These are phyloP conservation scores for Corylus heterophylla DNA, from an alignment of 306 rosid species.

Conservation along the genomic window DNA sequence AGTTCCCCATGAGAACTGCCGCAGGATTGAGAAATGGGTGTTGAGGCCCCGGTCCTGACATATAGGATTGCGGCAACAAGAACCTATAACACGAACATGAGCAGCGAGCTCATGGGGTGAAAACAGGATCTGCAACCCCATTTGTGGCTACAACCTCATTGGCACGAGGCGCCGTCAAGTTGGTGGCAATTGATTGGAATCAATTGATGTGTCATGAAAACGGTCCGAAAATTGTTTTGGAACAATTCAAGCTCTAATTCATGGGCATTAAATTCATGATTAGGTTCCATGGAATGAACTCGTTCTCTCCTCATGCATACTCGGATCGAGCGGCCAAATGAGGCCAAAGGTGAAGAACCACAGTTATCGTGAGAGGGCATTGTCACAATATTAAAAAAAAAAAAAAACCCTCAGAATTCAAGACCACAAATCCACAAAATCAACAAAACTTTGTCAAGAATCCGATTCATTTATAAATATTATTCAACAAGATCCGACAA, in stretches of 20 bases:
- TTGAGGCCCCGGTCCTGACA: conserved; percentile 81
- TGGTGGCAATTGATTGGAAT: conserved; percentile 75
- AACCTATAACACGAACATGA: conserved; percentile 68
- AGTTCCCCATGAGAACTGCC: conserved; percentile 68
- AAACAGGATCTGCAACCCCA: conserved; percentile 65
- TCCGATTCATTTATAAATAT: background rate
- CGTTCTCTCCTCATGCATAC: conserved; percentile 64
- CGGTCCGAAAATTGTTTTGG: conserved; percentile 57
- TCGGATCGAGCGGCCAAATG: conserved; percentile 65
- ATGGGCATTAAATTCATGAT: conserved; percentile 48
- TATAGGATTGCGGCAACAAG: conserved; percentile 93
- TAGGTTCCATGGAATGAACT: conserved; percentile 57
- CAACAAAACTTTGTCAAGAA: background rate
- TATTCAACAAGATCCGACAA: conserved; percentile 7
- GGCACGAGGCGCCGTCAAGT: conserved; percentile 72
- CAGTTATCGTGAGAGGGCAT: conserved; percentile 63
- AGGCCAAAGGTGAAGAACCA: conserved; percentile 51
- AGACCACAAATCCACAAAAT: background rate
- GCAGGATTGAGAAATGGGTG: conserved; percentile 66
- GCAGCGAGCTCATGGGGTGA: conserved; percentile 72
- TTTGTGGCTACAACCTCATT: conserved; percentile 61
- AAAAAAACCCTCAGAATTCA: conserved; percentile 24
- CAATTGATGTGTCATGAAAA: conserved; percentile 59
- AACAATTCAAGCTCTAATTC: conserved; percentile 55
- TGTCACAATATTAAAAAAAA: conserved; percentile 22